Conservation (phyloP, 2,329 filamentous ascomycete species). For the Phialophora chinensis region DNA sequence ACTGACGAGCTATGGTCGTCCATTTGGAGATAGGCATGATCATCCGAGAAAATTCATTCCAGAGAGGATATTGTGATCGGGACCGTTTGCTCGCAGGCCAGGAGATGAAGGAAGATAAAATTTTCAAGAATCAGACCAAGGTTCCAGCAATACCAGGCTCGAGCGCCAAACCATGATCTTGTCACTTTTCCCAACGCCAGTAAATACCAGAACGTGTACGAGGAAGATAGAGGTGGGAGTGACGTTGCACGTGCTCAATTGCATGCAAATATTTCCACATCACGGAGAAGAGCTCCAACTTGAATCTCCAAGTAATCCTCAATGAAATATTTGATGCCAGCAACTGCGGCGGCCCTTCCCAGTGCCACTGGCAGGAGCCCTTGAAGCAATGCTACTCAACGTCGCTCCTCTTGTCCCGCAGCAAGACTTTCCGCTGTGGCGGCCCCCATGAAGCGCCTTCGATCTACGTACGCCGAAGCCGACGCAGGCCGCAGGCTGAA, state of each 20-base stretch:
- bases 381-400: slow-evolving; percentile 11
- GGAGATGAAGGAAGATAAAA: background rate
- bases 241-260: background rate
- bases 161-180: background rate
- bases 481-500: background rate
- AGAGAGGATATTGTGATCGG: background rate
- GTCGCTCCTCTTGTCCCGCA: background rate
- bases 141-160: background rate
- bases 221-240: background rate
- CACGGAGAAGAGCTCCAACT: background rate
- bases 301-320: background rate
- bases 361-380: slow-evolving; percentile 12
- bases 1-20: slow-evolving; percentile 34
- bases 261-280: background rate
- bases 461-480: background rate
- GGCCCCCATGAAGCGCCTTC: slow-evolving; percentile 24
- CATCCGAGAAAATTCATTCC: background rate
- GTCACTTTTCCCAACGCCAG: background rate
- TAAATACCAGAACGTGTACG: background rate
- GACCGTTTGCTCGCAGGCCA: background rate
- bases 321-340: background rate
- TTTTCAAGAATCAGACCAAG: background rate
- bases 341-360: background rate
- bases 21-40: slow-evolving; percentile 45
- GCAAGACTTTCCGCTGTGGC: slow-evolving; percentile 8